Percentiles rank a stretch among this genome's conserved stretches.
phyloP scores from a whole-genome alignment of 768 basidiomycete genomes.

The Gautieria morchelliformis region DNA sequence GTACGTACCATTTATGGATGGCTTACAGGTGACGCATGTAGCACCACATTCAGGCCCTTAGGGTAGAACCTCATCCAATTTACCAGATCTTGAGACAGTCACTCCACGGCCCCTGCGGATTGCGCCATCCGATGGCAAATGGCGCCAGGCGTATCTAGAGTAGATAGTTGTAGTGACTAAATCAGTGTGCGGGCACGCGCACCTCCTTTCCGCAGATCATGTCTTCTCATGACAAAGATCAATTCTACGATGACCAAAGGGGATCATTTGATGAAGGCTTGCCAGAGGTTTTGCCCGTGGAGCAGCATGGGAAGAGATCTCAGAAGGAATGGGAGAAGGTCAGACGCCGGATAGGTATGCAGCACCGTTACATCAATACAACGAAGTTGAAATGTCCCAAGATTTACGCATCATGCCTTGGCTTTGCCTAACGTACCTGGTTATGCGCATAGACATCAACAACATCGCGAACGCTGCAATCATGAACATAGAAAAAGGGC shows the following conservation, averaged over 20 bases:
- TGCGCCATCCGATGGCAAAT: neutral
- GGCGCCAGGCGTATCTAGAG: neutral
- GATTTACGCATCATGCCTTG: constrained; percentile 10
- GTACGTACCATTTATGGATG: too few species aligned
- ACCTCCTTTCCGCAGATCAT: neutral
- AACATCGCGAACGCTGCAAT: constrained; percentile 17
- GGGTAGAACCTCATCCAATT: too few species aligned
- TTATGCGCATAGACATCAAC: constrained; percentile 17
- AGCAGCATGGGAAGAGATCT: neutral
- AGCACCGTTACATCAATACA: neutral
- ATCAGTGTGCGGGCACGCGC: too few species aligned
- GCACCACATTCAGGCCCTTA: too few species aligned
- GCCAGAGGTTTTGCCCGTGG: neutral
- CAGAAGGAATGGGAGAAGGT: neutral
- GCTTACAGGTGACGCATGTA: too few species aligned
- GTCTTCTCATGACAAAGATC: neutral
- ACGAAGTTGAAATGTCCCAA: neutral
- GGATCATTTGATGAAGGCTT: neutral
- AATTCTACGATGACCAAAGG: neutral
- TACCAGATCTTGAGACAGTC: too few species aligned
- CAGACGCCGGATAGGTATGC: neutral
- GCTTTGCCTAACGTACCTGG: constrained; percentile 13
- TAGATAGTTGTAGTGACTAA: too few species aligned
- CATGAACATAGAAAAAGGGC: constrained; percentile 15
- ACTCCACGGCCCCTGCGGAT: neutral